Conservation (phyloP, 768 basidiomycete genomes). For the Boletus edulis region DNA sequence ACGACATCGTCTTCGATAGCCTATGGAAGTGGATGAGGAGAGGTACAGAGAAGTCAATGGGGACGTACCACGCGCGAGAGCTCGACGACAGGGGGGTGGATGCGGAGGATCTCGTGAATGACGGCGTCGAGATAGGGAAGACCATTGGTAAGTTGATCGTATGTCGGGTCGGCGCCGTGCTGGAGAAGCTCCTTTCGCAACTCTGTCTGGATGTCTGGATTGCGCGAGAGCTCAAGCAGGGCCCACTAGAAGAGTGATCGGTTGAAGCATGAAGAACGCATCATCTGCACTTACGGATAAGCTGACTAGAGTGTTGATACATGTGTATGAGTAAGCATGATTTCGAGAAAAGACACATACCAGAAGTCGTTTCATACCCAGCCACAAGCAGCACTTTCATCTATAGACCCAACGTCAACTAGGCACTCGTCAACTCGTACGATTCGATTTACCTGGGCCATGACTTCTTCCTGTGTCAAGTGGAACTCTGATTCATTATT, state of each 20-base stretch:
- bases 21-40: slow-evolving; percentile 32
- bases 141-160: slow-evolving; percentile 47
- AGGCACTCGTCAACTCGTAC: background rate
- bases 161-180: slow-evolving; percentile 47
- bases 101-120: slow-evolving; percentile 42
- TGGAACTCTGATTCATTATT: slow-evolving; percentile 19
- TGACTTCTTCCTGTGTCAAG: slow-evolving; percentile 30
- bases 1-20: slow-evolving; percentile 54
- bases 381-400: slow-evolving; percentile 17
- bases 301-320: slow-evolving; percentile 5
- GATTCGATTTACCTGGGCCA: slow-evolving; percentile 17
- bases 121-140: slow-evolving; percentile 57
- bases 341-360: background rate
- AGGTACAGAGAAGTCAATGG: background rate
- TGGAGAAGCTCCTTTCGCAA: slow-evolving; percentile 48
- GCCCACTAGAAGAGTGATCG: slow-evolving; percentile 42
- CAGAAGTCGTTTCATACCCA: slow-evolving; percentile 22
- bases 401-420: background rate
- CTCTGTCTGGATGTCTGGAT: slow-evolving; percentile 44
- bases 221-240: slow-evolving; percentile 50
- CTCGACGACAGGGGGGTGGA: slow-evolving; percentile 39
- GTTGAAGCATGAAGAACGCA: background rate
- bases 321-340: background rate
- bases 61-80: slow-evolving; percentile 8
- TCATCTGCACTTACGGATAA: slow-evolving; percentile 5